Evolutionary conservation across 768 basidiomycete genomes (phyloP), one percentile per base, ranked within the genome.

Genomic region (Hysterangium stoloniferum): DNA sequence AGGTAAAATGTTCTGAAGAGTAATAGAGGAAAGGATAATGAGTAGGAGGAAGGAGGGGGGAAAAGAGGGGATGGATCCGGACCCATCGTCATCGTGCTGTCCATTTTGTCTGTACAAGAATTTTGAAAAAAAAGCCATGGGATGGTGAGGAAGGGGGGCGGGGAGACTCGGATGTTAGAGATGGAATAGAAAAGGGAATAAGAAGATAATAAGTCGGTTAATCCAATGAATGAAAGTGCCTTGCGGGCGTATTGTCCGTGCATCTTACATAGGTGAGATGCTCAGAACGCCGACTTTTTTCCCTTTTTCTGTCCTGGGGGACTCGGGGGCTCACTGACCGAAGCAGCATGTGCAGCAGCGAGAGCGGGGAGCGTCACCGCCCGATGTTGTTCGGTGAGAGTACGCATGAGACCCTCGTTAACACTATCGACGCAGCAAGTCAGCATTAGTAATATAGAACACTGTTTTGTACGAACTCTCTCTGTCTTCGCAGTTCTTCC

Each of bases 391-490:
- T 84, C 82, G 37, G 85, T 84, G 52, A 84, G 84, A 65, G 81
- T 78, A 64, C 91, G 79, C 85, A 89, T 90, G 65, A 92, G 75
- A 36, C 84, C 84, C 77, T 92, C 88, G 68, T 91, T 91, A 58
- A 92, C 81, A 62, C 78, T 82, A 8, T 9, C 15, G 48, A 28
- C 13, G 17, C 2, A 44, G n/a, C 38, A 3, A 25, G 8, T 37
- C 52, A 47, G 22, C 6, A 13, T 9, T 15, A 12, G 17, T 3
- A 17, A 20, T 42, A 42, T 17, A 25, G 4, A 27, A 12, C 8
- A 45, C 32, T 6, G 6, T 17, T 6, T 2, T 13, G 20, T 13
- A 55, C 74, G 50, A 53, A 75, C 75, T 74, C 72, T 67, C 86
- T 79, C 61, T 89, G 83, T 59, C 86, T 79, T 65, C 81, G 74